Percentiles rank a stretch among this genome's conserved stretches.
These are phyloP conservation scores for Orbilia oligospora DNA, from an alignment of 2,329 filamentous ascomycete genomes.

Conservation along the genomic window DNA sequence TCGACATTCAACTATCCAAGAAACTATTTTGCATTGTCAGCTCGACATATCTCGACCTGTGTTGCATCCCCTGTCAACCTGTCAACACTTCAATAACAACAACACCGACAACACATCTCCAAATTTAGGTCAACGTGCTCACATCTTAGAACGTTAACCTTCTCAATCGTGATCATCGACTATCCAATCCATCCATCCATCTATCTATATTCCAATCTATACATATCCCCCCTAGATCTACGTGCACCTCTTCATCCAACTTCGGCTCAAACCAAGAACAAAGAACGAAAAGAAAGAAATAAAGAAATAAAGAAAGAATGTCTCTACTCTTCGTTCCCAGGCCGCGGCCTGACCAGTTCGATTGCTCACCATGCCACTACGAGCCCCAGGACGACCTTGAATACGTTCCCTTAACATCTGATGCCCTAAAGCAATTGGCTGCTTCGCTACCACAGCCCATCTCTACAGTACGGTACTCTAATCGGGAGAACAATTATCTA, in stretches of 20 bases:
- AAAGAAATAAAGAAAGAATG: no score
- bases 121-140: constrained; percentile 16
- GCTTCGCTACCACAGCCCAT: constrained; percentile 55
- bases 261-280: not conserved
- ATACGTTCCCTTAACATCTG: constrained; percentile 54
- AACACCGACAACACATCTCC: constrained; percentile 46
- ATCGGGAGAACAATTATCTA: constrained; percentile 58
- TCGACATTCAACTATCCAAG: constrained; percentile 2
- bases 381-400: constrained; percentile 60
- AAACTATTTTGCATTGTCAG: not conserved
- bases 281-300: not conserved
- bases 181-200: not conserved
- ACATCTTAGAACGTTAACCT: constrained; percentile 9
- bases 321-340: constrained; percentile 59
- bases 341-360: constrained; percentile 60
- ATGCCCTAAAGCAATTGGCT: constrained; percentile 50
- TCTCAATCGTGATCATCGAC: constrained; percentile 56
- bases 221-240: no score
- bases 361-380: constrained; percentile 58
- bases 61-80: constrained; percentile 25
- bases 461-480: constrained; percentile 57
- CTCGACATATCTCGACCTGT: constrained; percentile 21
- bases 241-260: not conserved
- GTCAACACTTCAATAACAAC: constrained; percentile 34
- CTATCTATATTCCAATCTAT: no score